Conservation (phyloP, 2,329 filamentous ascomycete species). For the Grosmannia penicillata region DNA sequence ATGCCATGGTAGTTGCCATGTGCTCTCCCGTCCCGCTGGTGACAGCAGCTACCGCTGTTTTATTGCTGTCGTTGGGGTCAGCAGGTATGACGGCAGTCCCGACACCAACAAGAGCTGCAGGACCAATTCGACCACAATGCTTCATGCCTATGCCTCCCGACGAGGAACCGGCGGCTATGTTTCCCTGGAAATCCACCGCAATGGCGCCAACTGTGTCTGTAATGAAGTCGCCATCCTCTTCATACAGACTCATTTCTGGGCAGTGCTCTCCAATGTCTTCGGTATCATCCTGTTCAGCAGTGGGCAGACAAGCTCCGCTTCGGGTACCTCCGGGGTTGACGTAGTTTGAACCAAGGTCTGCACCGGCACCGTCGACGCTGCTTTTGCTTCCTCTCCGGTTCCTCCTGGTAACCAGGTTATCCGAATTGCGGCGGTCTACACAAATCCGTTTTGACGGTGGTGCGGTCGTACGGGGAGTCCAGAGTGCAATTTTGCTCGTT, state of each 20-base stretch:
- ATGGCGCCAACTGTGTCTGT: conserved; percentile 95
- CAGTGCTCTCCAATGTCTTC: background rate
- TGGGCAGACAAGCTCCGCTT: too few species aligned
- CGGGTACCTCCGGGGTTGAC: too few species aligned
- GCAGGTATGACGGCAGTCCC: conserved; percentile 79
- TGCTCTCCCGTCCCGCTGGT: conserved; percentile 95
- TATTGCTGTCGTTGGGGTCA: conserved; percentile 53
- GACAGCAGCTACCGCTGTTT: conserved; percentile 62
- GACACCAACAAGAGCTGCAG: conserved; percentile 82
- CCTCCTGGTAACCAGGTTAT: background rate
- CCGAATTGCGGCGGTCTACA: background rate
- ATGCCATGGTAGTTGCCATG: conserved; percentile 91
- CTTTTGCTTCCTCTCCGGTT: background rate
- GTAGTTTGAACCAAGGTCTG: background rate
- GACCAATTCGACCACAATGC: conserved; percentile 77
- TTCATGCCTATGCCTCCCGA: conserved; percentile 99
- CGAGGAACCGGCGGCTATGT: conserved; percentile 87
- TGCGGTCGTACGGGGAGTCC: background rate
- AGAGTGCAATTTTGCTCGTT: background rate
- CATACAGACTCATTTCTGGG: background rate
- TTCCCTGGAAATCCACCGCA: conserved; percentile 71
- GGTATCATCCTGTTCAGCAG: background rate
- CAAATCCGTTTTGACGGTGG: conserved; percentile 6
- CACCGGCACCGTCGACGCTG: conserved; percentile 7
- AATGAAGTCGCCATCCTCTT: conserved; percentile 34